phyloP scores from a whole-genome alignment of 768 basidiomycete genomes.

The Suillus americanus region DNA sequence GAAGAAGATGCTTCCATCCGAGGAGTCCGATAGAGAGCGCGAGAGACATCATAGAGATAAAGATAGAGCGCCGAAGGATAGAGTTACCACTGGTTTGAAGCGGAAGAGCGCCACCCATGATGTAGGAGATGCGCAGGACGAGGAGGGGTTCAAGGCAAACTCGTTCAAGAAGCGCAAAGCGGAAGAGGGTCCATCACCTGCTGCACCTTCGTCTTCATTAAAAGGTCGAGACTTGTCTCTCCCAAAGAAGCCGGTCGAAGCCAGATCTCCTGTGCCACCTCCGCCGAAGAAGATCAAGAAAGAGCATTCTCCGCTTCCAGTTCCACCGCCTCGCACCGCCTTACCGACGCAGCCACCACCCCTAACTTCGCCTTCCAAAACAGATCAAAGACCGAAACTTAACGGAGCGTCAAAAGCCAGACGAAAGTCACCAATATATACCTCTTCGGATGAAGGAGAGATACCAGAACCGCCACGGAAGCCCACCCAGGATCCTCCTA shows the following conservation, averaged over 20 bases:
- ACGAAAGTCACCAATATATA: slow-evolving; percentile 31
- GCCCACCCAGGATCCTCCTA: slow-evolving; percentile 54
- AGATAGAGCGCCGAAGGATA: slow-evolving; percentile 24
- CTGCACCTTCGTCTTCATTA: slow-evolving; percentile 8
- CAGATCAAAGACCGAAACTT: not conserved
- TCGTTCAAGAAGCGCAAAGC: slow-evolving; percentile 44
- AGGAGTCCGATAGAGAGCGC: slow-evolving; percentile 29
- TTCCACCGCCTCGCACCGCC: slow-evolving; percentile 20
- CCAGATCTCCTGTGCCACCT: slow-evolving; percentile 13
- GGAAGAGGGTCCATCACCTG: slow-evolving; percentile 31
- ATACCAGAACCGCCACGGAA: slow-evolving; percentile 67
- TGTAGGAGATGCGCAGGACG: slow-evolving; percentile 30
- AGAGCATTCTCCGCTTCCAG: slow-evolving; percentile 30
- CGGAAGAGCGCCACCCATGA: slow-evolving; percentile 39
- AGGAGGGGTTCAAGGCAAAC: slow-evolving; percentile 11
- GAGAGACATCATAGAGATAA: slow-evolving; percentile 21
- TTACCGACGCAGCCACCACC: slow-evolving; percentile 1
- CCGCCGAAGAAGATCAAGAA: slow-evolving; percentile 36
- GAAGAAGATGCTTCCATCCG: slow-evolving; percentile 23
- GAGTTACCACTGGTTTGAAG: slow-evolving; percentile 30
- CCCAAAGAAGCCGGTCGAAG: slow-evolving; percentile 37
- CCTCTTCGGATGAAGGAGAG: slow-evolving; percentile 39
- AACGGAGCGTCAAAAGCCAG: slow-evolving; percentile 1
- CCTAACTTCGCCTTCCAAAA: not conserved
- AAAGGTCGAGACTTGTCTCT: slow-evolving; percentile 23